Base-by-base conservation (phyloP, 2,329 filamentous ascomycete genomes). In the Erysiphe neolycopersici region DNA sequence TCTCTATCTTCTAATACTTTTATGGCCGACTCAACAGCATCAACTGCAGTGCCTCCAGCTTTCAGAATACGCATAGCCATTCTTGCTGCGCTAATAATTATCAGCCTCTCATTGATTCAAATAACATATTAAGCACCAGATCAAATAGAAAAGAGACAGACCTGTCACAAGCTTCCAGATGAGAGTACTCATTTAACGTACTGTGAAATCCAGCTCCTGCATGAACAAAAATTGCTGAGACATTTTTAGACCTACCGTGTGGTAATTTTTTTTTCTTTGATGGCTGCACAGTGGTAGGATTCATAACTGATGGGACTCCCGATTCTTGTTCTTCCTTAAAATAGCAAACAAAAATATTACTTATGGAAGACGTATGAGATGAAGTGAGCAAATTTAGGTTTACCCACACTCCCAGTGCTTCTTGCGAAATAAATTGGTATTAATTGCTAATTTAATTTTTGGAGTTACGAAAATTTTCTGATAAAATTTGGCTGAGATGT, bases 191-290 rank as follows among this genome's bases (percentile, higher is more conserved):
- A 56, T 95, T 95, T 47, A 79, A 71, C 19, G 71, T 65, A 56
- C 84, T 94, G 59, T 98, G 89, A 54, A 82, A 98, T 4, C 89
- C 89, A 14, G 89, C 89, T 31, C 89, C 89, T 33, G 87, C 89
- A 60, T 98, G 89, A 38, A 98, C 77, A 59, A 93, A 95, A 43
- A 98, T 87, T 46, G 83, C 84, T 45, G 73, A 73, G 10, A 73
- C 61, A 40, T 50, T 48, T 35, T 16, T 16, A 35, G 12, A 4
- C 5, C 19, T 40, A n/a, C 16, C 5, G 1, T 6, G 18, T 40
- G 38, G 12, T 17, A 11, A 17, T 37, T 37, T 37, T 16, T 37
- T 37, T 18, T 37, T 37, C 35, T 37, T 37, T 18, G 16, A 11
- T 16, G 16, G 3, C 4, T 3, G 9, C 3, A 19, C 16, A 16